These are phyloP conservation scores for Penicillium sp. DNA, from an alignment of 2,329 filamentous ascomycete species.

Conservation along the genomic window DNA sequence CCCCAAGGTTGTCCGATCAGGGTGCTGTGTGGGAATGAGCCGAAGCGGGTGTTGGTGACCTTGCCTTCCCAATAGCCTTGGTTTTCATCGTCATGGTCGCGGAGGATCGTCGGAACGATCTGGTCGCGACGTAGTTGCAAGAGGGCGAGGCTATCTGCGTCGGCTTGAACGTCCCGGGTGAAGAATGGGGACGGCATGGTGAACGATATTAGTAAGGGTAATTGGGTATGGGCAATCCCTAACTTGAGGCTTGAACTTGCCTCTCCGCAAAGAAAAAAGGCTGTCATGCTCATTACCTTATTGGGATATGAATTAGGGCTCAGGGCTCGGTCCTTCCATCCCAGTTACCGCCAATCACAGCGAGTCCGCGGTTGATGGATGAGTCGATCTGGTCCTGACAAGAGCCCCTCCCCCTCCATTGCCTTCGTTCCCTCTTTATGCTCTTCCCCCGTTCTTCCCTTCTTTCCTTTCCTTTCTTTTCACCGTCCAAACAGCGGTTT, in stretches of 20 bases:
- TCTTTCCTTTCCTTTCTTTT: constrained; percentile 11
- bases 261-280: constrained; percentile 17
- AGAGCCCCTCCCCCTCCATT: constrained; percentile 25
- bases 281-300: constrained; percentile 16
- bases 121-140: constrained; percentile 86
- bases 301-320: constrained; percentile 24
- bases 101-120: constrained; percentile 71
- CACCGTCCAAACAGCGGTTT: constrained; percentile 15
- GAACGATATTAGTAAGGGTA: neutral
- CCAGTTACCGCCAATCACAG: constrained; percentile 22
- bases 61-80: constrained; percentile 73
- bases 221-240: neutral
- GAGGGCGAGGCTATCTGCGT: constrained; percentile 69
- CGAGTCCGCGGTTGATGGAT: constrained; percentile 14
- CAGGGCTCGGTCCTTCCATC: constrained; percentile 12
- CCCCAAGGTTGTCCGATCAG: constrained; percentile 81
- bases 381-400: constrained; percentile 18
- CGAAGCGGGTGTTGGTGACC: constrained; percentile 88
- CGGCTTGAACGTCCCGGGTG: constrained; percentile 62
- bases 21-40: constrained; percentile 80
- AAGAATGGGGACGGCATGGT: constrained; percentile 71
- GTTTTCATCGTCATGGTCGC: constrained; percentile 59
- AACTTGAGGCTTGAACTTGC: neutral
- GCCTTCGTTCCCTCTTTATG: constrained; percentile 23
- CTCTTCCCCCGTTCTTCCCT: constrained; percentile 22